Evolutionary conservation across 805 yeast species (phyloP).

Genomic region (Blastobotrys muscicola): DNA sequence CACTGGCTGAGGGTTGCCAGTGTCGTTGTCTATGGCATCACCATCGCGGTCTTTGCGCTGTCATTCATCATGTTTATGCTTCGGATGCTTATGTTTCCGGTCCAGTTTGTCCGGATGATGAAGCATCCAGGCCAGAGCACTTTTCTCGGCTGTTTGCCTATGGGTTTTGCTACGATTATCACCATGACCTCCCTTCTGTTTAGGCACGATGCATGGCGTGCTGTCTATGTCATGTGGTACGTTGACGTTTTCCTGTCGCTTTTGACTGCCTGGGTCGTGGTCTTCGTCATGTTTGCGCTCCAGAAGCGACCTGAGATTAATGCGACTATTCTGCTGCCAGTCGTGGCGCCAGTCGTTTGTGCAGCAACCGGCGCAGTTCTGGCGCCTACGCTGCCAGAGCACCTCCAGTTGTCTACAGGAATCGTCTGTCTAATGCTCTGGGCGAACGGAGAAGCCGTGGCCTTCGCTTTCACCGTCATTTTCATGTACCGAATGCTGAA

Average conservation of each 20-base stretch:
- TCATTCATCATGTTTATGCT: constrained; percentile 35
- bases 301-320: constrained; percentile 35
- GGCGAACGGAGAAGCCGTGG: constrained; percentile 58
- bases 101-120: constrained; percentile 26
- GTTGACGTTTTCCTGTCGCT: constrained; percentile 46
- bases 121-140: constrained; percentile 41
- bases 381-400: constrained; percentile 34
- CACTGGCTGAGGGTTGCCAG: constrained; percentile 51
- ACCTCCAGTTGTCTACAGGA: constrained; percentile 43
- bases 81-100: constrained; percentile 32
- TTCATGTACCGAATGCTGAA: constrained; percentile 51
- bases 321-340: constrained; percentile 57
- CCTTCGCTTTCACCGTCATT: constrained; percentile 45
- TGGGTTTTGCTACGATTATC: constrained; percentile 66
- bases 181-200: constrained; percentile 44
- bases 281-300: constrained; percentile 40
- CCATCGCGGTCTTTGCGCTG: constrained; percentile 36
- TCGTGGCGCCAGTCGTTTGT: constrained; percentile 73
- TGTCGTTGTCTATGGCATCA: constrained; percentile 51
- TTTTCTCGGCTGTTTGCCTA: constrained; percentile 69
- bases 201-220: constrained; percentile 34
- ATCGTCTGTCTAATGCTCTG: constrained; percentile 50
- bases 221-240: constrained; percentile 69
- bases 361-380: constrained; percentile 61
- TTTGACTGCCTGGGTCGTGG: constrained; percentile 50